A percentile compares a stretch with the other conserved stretches of the same genome.
Evolutionary conservation across 495 filamentous ascomycete genomes (phyloP).

Genomic region (Cairneyella variabilis): DNA sequence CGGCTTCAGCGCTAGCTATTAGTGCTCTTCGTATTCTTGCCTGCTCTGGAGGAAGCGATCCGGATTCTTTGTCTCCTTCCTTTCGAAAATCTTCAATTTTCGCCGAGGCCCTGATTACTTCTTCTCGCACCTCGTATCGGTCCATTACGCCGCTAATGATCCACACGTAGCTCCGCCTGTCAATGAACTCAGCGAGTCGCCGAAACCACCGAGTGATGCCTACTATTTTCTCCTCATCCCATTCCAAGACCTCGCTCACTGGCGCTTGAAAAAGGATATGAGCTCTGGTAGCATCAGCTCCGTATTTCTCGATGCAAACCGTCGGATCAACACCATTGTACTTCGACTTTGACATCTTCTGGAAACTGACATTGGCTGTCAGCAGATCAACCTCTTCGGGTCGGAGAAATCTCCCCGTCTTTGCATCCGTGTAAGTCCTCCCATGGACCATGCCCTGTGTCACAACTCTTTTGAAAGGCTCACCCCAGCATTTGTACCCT

Average conservation of each 20-base stretch:
- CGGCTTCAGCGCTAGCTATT: not conserved
- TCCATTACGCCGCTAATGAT: not conserved
- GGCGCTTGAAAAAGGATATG: slow-evolving; percentile 88
- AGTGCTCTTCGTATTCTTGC: not conserved
- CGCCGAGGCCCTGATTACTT: not conserved
- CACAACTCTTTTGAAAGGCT: slow-evolving; percentile 78
- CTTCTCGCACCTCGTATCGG: not conserved
- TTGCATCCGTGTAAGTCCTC: slow-evolving; percentile 72
- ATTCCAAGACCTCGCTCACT: slow-evolving; percentile 76
- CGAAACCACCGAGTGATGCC: slow-evolving; percentile 78
- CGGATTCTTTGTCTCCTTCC: not conserved
- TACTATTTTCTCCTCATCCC: slow-evolving; percentile 80
- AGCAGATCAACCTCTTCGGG: slow-evolving; percentile 70
- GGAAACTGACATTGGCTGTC: slow-evolving; percentile 58
- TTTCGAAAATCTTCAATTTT: not conserved
- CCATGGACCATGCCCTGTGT: slow-evolving; percentile 94
- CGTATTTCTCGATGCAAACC: slow-evolving; percentile 63
- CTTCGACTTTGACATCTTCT: slow-evolving; percentile 98
- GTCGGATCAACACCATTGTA: slow-evolving; percentile 88
- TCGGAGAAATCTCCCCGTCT: slow-evolving; percentile 71
- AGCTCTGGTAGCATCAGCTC: slow-evolving; percentile 78
- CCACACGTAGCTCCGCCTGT: not conserved
- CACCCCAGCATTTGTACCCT: slow-evolving; percentile 35
- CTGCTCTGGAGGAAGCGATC: not conserved
- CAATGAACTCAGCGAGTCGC: slow-evolving; percentile 45